Base-by-base conservation (phyloP, 1,284 basidiomycete species). In the Leucocoprinus gongylophorus region DNA sequence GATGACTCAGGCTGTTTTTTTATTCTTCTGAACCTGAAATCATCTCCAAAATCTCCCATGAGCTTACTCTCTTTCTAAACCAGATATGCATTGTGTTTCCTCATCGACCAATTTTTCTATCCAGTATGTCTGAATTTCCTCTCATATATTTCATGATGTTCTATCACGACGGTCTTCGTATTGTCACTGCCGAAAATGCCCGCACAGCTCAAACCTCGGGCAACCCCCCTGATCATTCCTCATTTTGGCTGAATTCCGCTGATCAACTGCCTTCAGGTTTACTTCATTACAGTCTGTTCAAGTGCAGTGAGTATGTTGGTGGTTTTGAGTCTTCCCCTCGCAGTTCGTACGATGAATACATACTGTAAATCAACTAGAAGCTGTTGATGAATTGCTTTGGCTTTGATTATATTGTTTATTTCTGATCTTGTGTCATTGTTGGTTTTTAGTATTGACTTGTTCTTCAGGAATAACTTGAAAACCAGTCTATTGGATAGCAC, bases 91-190 rank as follows among this genome's bases (percentile, higher is more conserved):
- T 7, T 17, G 5, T 5, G 15, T 15, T 35, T n/a, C 10, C 3
- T 12, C 21, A 35, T 12, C 28, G 33, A 9, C 29, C 26, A 15
- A 9, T 23, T 40, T 10, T 9, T 12, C 39, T 55, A 53, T 54
- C 51, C 45, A 50, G n/a, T n/a, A n/a, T n/a, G n/a, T n/a, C n/a
- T n/a, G n/a, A n/a, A n/a, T n/a, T n/a, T n/a, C n/a, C n/a, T n/a
- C n/a, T n/a, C n/a, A n/a, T n/a, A n/a, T n/a, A n/a, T n/a, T n/a
- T n/a, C n/a, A 68, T 70, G 70, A 73, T 72, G 69, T 62, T 73
- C 67, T 68, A 82, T 81, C 85, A 89, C 87, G 87, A 89, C 86
- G 86, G 86, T 89, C 86, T 88, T 84, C 86, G 86, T 88, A 89
- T 61, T 56, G 69, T 65, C 59, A 54, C 69, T 88, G 85, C 83